Conservation (phyloP, 2,329 filamentous ascomycete species). For the Neofusicoccum laricinum region DNA sequence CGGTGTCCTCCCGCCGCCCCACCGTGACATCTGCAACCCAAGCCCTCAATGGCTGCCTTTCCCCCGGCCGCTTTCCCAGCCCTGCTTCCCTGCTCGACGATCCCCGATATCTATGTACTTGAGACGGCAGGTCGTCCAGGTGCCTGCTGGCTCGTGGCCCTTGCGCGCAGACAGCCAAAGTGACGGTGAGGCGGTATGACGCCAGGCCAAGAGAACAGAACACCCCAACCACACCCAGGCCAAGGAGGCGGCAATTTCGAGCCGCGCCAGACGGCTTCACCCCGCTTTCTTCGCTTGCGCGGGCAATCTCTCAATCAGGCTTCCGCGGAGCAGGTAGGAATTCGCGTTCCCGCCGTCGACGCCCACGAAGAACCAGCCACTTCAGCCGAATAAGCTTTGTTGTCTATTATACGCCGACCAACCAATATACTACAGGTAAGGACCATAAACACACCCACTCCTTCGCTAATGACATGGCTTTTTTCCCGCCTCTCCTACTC, state of each 20-base stretch:
- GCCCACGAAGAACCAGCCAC: no score
- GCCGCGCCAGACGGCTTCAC: no score
- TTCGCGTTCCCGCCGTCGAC: no score
- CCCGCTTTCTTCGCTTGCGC: no score
- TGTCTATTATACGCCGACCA: neutral
- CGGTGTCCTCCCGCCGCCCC: neutral
- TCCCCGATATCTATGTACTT: neutral
- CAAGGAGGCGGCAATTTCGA: constrained; percentile 1
- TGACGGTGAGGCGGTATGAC: constrained; percentile 6
- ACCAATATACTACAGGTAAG: neutral
- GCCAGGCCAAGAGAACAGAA: neutral
- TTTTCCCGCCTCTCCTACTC: neutral
- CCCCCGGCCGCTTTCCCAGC: neutral
- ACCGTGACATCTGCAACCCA: neutral
- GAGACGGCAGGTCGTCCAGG: neutral
- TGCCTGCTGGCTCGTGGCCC: neutral
- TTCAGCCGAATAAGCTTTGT: no score
- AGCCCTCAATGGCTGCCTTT: neutral
- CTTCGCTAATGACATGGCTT: neutral
- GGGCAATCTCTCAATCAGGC: no score
- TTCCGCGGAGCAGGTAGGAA: no score
- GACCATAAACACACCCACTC: neutral
- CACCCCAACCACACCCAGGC: neutral
- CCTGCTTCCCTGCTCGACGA: neutral
- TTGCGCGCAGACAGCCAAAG: neutral